These are phyloP conservation scores for Penicillium lagena DNA, from an alignment of 495 filamentous ascomycete genomes.

Conservation along the genomic window DNA sequence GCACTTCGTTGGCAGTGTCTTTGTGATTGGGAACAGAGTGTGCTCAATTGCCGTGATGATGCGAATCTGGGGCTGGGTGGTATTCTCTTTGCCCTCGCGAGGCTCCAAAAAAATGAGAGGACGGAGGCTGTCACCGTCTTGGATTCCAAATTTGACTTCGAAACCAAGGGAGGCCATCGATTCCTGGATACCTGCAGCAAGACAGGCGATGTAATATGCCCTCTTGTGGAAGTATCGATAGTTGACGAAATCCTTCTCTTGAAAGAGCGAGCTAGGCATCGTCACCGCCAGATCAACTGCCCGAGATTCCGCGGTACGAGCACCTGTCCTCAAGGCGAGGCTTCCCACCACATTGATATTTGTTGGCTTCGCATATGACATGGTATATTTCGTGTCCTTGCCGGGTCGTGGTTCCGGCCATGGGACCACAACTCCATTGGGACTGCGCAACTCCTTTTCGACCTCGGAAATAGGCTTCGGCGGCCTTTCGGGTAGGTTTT, in stretches of 20 bases:
- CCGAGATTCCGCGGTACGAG: slow-evolving; percentile 49
- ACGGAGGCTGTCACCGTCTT: slow-evolving; percentile 72
- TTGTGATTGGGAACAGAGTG: slow-evolving; percentile 57
- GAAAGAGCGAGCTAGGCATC: slow-evolving; percentile 75
- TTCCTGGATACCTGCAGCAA: slow-evolving; percentile 63
- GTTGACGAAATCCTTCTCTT: slow-evolving; percentile 92
- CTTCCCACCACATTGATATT: slow-evolving; percentile 86
- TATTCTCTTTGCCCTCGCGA: slow-evolving; percentile 17
- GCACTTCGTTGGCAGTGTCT: slow-evolving; percentile 63
- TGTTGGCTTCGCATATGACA: slow-evolving; percentile 67
- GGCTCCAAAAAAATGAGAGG: slow-evolving; percentile 61
- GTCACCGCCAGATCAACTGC: slow-evolving; percentile 76
- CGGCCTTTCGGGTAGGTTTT: slow-evolving; percentile 51
- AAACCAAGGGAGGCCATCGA: slow-evolving; percentile 40
- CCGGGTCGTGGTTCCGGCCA: slow-evolving; percentile 73
- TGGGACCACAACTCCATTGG: slow-evolving; percentile 62
- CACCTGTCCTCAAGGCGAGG: slow-evolving; percentile 70
- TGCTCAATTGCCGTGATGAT: slow-evolving; percentile 69
- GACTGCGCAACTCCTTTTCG: slow-evolving; percentile 58
- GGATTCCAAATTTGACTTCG: slow-evolving; percentile 54
- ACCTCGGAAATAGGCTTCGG: slow-evolving; percentile 58
- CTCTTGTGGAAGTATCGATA: slow-evolving; percentile 92
- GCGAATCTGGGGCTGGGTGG: slow-evolving; percentile 53
- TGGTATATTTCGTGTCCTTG: slow-evolving; percentile 68
- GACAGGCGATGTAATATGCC: slow-evolving; percentile 80